Evolutionary conservation across 257 asterid genomes (phyloP).

Genomic region (Agastache rugosa): DNA sequence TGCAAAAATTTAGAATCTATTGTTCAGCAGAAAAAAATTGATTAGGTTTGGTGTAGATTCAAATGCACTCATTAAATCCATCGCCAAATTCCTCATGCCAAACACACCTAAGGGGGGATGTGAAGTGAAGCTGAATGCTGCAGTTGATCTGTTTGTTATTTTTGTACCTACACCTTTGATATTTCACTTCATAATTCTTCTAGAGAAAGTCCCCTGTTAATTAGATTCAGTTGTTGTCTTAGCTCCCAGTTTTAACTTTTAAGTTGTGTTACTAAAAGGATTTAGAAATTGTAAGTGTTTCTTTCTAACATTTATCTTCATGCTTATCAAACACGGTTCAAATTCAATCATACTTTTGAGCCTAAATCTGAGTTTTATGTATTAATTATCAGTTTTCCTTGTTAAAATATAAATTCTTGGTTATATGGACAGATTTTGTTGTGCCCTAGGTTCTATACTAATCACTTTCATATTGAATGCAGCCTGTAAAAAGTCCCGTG

Average conservation of each 20-base stretch:
- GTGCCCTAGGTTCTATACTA: slow-evolving; percentile 25
- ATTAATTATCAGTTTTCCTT: background rate
- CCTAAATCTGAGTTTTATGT: slow-evolving; percentile 3
- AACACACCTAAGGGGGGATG: background rate
- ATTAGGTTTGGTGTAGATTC: background rate
- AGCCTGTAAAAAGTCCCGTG: slow-evolving; percentile 97
- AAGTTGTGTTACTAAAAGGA: background rate
- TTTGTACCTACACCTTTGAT: background rate
- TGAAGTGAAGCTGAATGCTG: slow-evolving; percentile 14
- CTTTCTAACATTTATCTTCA: background rate
- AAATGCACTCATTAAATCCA: background rate
- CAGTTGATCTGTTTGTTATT: background rate
- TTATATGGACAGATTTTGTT: background rate
- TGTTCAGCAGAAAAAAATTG: background rate
- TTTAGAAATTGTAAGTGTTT: background rate
- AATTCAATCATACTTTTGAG: background rate
- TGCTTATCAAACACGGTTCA: background rate
- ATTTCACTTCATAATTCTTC: background rate
- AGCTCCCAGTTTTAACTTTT: slow-evolving; percentile 11
- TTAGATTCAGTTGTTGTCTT: background rate
- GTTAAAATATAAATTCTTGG: background rate
- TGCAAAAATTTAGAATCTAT: background rate
- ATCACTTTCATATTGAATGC: slow-evolving; percentile 50
- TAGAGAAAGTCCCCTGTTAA: slow-evolving; percentile 3
- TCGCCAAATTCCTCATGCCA: background rate